Evolutionary conservation across 106 monocot genomes (phyloP), one percentile per base, ranked within the genome.

Genomic region (Hemerocallis citrina): DNA sequence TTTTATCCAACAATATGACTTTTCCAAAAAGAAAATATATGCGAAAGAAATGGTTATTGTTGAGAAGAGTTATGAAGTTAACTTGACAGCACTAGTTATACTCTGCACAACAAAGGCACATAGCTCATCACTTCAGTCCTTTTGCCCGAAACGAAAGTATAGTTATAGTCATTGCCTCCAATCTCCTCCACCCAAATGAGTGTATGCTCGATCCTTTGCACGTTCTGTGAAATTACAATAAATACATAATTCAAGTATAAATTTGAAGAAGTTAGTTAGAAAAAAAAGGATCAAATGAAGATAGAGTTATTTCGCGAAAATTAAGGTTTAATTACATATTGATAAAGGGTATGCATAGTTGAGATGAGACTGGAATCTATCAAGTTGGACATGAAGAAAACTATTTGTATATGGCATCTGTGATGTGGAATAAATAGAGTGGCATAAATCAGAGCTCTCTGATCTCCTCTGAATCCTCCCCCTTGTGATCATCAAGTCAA

Each of bases 121-220:
- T 57, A 68, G 7, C 10, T 57, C 22, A 34, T 29, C 29, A 57
- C 20, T 20, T 68, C 43, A 2, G 44, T 42, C 15, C 15, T 55
- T 56, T 32, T 68, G 6, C 57, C 33, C 23, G 41, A 27, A 20
- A 43, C 19, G 22, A 68, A 68, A 7, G 68, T 36, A 24, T 57
- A 57, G 57, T 56, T 68, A 34, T 68, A 68, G 44, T 68, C 68
- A 30, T 68, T 68, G 39, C 68, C 68, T 23, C 68, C 68, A 23
- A 68, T 68, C 42, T 68, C 68, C 34, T 57, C 68, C 39, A 68
- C 21, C 20, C 56, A 33, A 45, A 68, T 31, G 2, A 68, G 68
- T 12, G 57, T 13, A 34, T 35, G 48, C 40, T 36, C 40, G 36
- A 65, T 65, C 51, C 50, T 65, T 65, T 23, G 45, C 45, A 21